Conservation (phyloP, 2,329 filamentous ascomycete genomes). For the Penicillium janthinellum region DNA sequence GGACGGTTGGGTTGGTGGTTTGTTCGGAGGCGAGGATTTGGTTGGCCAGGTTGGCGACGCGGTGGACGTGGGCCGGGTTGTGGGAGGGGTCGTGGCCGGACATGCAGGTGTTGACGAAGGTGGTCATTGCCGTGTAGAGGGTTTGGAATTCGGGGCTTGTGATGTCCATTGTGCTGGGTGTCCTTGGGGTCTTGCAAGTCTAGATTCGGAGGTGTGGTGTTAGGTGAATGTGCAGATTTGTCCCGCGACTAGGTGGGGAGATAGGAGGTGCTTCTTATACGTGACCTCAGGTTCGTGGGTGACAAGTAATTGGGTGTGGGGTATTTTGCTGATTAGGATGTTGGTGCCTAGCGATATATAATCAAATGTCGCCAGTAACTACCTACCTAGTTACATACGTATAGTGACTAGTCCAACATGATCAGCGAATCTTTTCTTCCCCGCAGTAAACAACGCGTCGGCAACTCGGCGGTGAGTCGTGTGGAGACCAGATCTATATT, state of each 20-base stretch:
- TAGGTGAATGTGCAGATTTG: neutral
- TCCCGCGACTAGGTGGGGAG: too few relatives aligned
- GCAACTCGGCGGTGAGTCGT: conserved; percentile 12
- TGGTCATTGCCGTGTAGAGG: conserved; percentile 59
- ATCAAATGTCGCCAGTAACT: too few relatives aligned
- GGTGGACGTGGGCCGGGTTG: conserved; percentile 80
- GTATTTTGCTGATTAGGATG: too few relatives aligned
- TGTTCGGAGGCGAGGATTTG: conserved; percentile 61
- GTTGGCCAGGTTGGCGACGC: conserved; percentile 74
- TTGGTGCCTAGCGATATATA: too few relatives aligned
- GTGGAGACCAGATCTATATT: neutral
- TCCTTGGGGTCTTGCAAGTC: neutral
- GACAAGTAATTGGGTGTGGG: too few relatives aligned
- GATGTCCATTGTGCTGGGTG: conserved; percentile 14
- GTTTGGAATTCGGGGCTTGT: conserved; percentile 36
- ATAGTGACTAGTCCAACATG: too few relatives aligned
- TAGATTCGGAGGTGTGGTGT: neutral
- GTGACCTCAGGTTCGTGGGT: too few relatives aligned
- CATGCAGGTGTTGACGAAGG: conserved; percentile 73
- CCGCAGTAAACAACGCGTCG: conserved; percentile 16
- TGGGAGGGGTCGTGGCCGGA: conserved; percentile 77
- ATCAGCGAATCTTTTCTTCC: conserved; percentile 2
- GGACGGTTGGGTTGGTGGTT: conserved; percentile 26
- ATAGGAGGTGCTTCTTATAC: too few relatives aligned
- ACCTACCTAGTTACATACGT: too few relatives aligned